A percentile compares a stretch with the other conserved stretches of the same genome.
Conservation (phyloP, 208 protist species). For the Leishmania amazonensis region DNA sequence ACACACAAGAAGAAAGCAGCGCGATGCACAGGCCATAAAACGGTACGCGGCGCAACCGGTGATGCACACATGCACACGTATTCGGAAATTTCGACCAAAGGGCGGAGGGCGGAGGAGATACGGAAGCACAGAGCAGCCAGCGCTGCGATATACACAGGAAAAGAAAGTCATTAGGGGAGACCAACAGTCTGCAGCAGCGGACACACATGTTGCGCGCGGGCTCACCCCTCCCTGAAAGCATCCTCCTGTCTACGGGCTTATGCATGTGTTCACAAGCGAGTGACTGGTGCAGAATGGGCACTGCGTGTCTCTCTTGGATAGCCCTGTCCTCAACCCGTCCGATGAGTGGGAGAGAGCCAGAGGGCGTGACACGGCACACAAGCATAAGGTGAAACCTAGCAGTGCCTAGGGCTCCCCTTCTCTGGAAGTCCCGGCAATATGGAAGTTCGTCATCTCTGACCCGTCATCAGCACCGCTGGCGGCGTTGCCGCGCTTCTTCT, state of each 20-base stretch:
- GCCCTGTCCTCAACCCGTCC: neutral
- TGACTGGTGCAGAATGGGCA: neutral
- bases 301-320: neutral
- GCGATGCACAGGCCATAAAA: neutral
- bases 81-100: neutral
- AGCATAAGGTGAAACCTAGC: neutral
- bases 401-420: constrained; percentile 6
- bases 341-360: neutral
- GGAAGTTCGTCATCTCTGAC: constrained; percentile 5
- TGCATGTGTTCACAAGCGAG: neutral
- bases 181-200: neutral
- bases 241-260: neutral
- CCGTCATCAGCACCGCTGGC: constrained; percentile 1
- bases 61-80: neutral
- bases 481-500: constrained; percentile 38
- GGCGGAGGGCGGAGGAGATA: neutral
- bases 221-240: neutral
- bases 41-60: neutral
- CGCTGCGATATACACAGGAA: neutral
- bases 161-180: neutral
- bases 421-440: neutral
- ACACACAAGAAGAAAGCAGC: neutral
- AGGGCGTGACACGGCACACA: neutral
- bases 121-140: neutral
- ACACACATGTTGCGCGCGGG: neutral